Conservation (phyloP, 768 basidiomycete genomes). For the Calvatia gigantea region DNA sequence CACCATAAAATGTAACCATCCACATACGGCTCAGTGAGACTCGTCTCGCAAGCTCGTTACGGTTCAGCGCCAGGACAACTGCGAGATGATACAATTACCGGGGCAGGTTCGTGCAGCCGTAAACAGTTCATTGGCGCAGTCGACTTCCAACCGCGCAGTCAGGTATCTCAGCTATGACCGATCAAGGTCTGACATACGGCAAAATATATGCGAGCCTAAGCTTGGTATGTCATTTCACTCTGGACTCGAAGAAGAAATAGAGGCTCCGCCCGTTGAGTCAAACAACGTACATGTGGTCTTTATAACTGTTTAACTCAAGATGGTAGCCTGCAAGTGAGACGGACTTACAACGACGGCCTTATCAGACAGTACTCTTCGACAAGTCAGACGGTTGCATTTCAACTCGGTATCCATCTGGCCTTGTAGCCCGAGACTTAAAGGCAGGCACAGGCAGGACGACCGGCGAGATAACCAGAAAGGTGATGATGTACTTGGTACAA, state of each 20-base stretch:
- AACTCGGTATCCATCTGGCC: slow-evolving; percentile 69
- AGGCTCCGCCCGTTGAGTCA: background rate
- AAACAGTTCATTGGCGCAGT: slow-evolving; percentile 84
- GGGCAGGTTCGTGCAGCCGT: slow-evolving; percentile 76
- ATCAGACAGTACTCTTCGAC: slow-evolving; percentile 62
- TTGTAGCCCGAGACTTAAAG: too few relatives aligned
- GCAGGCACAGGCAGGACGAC: background rate
- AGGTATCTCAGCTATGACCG: background rate
- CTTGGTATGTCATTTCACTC: slow-evolving; percentile 1
- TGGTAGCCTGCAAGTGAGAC: background rate
- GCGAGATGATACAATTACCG: slow-evolving; percentile 34
- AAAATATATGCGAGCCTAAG: slow-evolving; percentile 84
- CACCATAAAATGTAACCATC: background rate
- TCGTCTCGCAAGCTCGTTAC: slow-evolving; percentile 71
- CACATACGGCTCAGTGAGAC: slow-evolving; percentile 71
- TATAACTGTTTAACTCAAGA: background rate
- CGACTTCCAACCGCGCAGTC: slow-evolving; percentile 41
- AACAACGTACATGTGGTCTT: slow-evolving; percentile 26
- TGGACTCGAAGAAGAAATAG: background rate
- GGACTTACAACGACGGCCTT: slow-evolving; percentile 81
- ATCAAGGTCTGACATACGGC: slow-evolving; percentile 41
- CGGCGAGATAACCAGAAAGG: too few relatives aligned
- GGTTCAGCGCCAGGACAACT: background rate
- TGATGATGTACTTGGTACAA: too few relatives aligned
- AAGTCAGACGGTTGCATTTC: slow-evolving; percentile 77